These are phyloP conservation scores for Aspergillus nidulans DNA, from an alignment of 495 filamentous ascomycete species.

Conservation along the genomic window DNA sequence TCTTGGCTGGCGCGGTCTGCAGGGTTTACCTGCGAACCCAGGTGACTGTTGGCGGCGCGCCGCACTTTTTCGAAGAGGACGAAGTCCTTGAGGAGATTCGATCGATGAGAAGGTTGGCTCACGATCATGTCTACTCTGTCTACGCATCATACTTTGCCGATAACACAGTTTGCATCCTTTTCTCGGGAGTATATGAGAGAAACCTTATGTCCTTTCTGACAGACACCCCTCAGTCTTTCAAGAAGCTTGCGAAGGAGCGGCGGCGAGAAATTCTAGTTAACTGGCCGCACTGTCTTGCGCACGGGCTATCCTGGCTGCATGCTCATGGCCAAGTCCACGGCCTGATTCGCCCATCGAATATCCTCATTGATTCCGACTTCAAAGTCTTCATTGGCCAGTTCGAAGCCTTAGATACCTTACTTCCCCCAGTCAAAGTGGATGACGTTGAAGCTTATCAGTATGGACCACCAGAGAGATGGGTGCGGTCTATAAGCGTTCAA, in stretches of 20 bases:
- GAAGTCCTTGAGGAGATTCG: conserved; percentile 69
- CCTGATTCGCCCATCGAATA: conserved; percentile 78
- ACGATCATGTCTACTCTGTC: conserved; percentile 76
- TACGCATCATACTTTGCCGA: conserved; percentile 77
- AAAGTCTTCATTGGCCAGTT: conserved; percentile 72
- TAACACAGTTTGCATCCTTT: conserved; percentile 68
- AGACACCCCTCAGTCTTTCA: conserved; percentile 61
- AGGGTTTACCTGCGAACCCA: conserved; percentile 65
- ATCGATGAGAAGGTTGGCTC: conserved; percentile 57
- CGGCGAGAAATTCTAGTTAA: conserved; percentile 65
- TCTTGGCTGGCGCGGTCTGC: conserved; percentile 39
- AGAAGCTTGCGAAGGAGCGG: conserved; percentile 66
- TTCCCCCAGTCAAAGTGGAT: conserved; percentile 45
- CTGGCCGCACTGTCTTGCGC: conserved; percentile 84
- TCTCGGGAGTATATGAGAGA: conserved; percentile 68
- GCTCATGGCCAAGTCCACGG: conserved; percentile 66
- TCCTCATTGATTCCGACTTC: conserved; percentile 68
- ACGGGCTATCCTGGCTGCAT: conserved; percentile 75
- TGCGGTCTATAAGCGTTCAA: conserved; percentile 36
- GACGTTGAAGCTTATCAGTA: conserved; percentile 87
- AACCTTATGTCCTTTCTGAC: conserved; percentile 75
- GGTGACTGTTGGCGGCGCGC: conserved; percentile 57
- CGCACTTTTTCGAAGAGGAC: conserved; percentile 54
- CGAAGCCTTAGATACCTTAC: conserved; percentile 56
- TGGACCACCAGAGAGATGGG: conserved; percentile 76